phyloP scores from a whole-genome alignment of 1,139 yeast genomes.

The Hyphopichia khmerensis region DNA sequence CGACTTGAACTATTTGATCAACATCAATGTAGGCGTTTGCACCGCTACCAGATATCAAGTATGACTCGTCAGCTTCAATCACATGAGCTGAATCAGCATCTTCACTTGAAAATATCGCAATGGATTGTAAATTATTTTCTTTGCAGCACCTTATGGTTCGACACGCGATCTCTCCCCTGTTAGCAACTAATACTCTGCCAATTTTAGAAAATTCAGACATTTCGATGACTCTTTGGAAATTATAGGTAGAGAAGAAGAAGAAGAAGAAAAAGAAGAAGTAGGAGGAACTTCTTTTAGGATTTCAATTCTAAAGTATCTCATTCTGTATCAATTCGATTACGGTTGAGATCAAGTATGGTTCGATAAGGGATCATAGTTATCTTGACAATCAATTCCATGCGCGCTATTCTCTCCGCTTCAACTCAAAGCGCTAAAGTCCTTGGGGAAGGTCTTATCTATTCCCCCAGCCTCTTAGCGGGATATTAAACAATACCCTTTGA shows the following conservation, averaged over 20 bases:
- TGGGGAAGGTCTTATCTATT: no score
- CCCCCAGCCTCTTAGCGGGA: no score
- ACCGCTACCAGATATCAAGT: conserved; percentile 35
- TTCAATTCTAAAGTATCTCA: no score
- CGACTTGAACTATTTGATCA: conserved; percentile 37
- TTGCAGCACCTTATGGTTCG: conserved; percentile 40
- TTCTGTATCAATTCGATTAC: no score
- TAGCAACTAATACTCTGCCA: conserved; percentile 38
- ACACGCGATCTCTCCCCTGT: conserved; percentile 49
- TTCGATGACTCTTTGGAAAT: neutral
- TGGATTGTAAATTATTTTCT: conserved; percentile 32
- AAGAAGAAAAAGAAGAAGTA: no score
- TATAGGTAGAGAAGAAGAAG: no score
- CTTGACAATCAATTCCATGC: no score
- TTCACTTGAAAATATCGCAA: conserved; percentile 41
- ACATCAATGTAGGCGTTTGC: conserved; percentile 45
- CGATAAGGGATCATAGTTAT: no score
- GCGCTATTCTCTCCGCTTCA: no score
- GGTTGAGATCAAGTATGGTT: neutral
- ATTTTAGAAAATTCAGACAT: conserved; percentile 12
- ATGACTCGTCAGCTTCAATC: conserved; percentile 28
- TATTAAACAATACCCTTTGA: no score
- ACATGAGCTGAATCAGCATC: conserved; percentile 44
- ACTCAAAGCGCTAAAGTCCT: no score
- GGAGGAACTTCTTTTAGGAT: no score